Percentiles rank a stretch among this genome's conserved stretches.
These are phyloP conservation scores for Tillandsia fasciculata DNA, from an alignment of 176 grass and related monocot genomes.

Conservation along the genomic window DNA sequence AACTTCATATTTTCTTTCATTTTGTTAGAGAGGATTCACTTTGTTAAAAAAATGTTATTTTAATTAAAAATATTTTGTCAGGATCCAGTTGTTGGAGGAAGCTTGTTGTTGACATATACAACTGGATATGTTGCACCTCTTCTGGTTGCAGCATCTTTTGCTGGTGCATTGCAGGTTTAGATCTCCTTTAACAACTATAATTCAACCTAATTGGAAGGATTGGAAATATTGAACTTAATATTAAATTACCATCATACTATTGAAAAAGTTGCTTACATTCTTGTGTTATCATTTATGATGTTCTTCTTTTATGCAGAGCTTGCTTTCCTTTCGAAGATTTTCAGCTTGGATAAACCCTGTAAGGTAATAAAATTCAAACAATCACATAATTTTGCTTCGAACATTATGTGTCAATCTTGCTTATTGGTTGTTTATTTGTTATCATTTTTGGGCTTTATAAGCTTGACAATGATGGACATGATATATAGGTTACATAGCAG, in stretches of 20 bases:
- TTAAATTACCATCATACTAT: conserved; percentile 3
- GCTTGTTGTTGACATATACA: conserved; percentile 88
- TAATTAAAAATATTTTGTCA: conserved; percentile 22
- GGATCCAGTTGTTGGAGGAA: conserved; percentile 80
- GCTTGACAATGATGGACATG: too few species aligned
- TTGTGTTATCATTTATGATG: conserved; percentile 18
- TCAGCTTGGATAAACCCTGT: conserved; percentile 94
- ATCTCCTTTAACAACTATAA: neutral
- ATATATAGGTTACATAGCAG: too few species aligned
- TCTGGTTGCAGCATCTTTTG: conserved; percentile 94
- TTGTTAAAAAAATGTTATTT: neutral
- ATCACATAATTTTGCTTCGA: neutral
- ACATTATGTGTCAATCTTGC: too few species aligned
- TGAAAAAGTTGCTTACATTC: conserved; percentile 4
- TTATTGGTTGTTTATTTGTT: too few species aligned
- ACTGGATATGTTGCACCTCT: conserved; percentile 94
- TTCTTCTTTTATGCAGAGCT: conserved; percentile 46
- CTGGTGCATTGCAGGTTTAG: conserved; percentile 80
- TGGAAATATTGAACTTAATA: neutral
- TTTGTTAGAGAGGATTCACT: neutral
- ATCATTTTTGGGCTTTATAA: too few species aligned
- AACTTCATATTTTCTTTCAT: neutral
- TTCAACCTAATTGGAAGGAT: conserved; percentile 5
- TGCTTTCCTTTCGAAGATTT: conserved; percentile 83
- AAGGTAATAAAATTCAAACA: conserved; percentile 40